Base-by-base conservation (phyloP, 2,329 filamentous ascomycete species). In the Cordyceps fumosorosea region DNA sequence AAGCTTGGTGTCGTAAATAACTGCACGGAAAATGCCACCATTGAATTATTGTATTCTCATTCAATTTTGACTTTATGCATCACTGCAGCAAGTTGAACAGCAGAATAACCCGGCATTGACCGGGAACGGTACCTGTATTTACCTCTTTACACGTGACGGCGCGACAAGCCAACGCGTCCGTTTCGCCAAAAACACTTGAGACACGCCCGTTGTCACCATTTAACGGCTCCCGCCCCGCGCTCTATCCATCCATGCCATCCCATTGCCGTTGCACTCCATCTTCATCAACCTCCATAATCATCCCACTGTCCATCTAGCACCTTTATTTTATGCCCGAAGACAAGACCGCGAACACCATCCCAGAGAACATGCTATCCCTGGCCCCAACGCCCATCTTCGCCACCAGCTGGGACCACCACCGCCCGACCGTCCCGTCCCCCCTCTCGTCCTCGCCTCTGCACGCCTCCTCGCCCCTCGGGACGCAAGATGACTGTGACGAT, bases 391-490 rank as follows among this genome's bases (percentile, higher is more conserved):
- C 80, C 20, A 73, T 77, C 55, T 78, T 81, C 68, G 74, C 76
- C 56, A 71, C 74, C 62, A 69, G 73, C 37, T 80, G 78, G 71
- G 73, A 77, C 55, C 56, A 77, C 55, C 56, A 80, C 71, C 77
- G 77, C 18, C 83, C 84, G 2, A 64, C 72, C 42, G 73, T 79
- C 34, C 74, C 84, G 1, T 86, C 84, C 54, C 84, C 83, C 6
- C 80, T 85, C 4, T 84, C 84, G 3, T 86, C 84, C 2, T 85
- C 83, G 3, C 83, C 84, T 14, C 72, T 84, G 58, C 81, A 82
- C 66, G 77, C 79, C n/a, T 77, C 79, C 5, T 80, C 81, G 12
- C 74, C 76, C 12, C 73, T 80, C 10, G 79, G 78, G 1, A 74
- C 76, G 20, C 73, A 77, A 64, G 69, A 81, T 61, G 70, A 71